These are phyloP conservation scores for Aspergillus flavus DNA, from an alignment of 2,329 filamentous ascomycete genomes.

Conservation along the genomic window DNA sequence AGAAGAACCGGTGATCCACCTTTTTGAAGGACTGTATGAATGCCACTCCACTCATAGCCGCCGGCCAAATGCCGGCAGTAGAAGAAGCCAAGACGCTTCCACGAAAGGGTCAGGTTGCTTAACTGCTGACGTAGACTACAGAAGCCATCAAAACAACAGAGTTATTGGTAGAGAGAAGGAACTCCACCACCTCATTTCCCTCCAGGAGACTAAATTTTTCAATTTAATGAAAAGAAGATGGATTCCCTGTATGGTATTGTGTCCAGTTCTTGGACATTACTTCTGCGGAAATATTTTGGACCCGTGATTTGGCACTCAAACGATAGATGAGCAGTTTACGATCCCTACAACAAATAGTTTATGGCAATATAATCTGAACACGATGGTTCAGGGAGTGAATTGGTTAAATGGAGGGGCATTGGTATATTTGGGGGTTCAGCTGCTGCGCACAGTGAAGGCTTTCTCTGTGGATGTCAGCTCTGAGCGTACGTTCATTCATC, in stretches of 20 bases:
- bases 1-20: slow-evolving; percentile 2
- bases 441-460: neutral
- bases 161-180: neutral
- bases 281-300: neutral
- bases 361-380: neutral
- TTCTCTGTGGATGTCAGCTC: neutral
- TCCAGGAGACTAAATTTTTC: neutral
- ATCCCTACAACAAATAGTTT: neutral
- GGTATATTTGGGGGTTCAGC: neutral
- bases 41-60: neutral
- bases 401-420: neutral
- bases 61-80: neutral
- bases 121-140: slow-evolving; percentile 1
- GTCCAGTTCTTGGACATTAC: neutral
- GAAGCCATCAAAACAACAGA: neutral
- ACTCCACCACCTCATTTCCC: neutral
- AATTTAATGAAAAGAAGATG: neutral
- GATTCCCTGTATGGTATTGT: neutral
- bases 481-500: neutral
- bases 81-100: slow-evolving; percentile 2
- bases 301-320: neutral
- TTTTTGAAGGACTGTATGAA: neutral
- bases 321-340: neutral
- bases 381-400: neutral
- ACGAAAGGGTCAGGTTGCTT: slow-evolving; percentile 2